Conservation (phyloP, 306 rosid species). For the Delonix regia region DNA sequence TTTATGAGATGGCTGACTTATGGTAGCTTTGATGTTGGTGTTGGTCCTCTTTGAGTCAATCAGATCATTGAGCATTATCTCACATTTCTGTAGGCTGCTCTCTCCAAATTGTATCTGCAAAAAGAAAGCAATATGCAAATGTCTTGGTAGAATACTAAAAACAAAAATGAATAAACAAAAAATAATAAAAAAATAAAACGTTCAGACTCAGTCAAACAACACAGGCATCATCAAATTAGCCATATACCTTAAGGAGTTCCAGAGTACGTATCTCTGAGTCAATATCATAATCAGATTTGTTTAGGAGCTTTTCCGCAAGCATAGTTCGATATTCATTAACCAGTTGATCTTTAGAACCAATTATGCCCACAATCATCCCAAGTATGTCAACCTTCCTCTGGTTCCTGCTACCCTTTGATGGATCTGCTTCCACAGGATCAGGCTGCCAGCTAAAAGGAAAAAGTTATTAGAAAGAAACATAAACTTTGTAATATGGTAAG, state of each 20-base stretch:
- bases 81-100: slow-evolving; percentile 97
- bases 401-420: slow-evolving; percentile 84
- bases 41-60: slow-evolving; percentile 85
- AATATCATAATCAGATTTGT: slow-evolving; percentile 94
- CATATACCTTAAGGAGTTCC: slow-evolving; percentile 88
- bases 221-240: slow-evolving; percentile 15
- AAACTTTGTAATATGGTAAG: slow-evolving; percentile 17
- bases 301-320: slow-evolving; percentile 98
- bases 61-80: slow-evolving; percentile 94
- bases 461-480: slow-evolving; percentile 31
- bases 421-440: slow-evolving; percentile 98
- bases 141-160: slow-evolving; percentile 30
- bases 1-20: slow-evolving; percentile 55
- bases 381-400: slow-evolving; percentile 94
- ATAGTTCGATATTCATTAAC: slow-evolving; percentile 95
- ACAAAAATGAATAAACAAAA: slow-evolving; percentile 1
- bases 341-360: slow-evolving; percentile 94
- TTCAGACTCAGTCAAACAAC: slow-evolving; percentile 30
- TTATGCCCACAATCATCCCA: slow-evolving; percentile 95
- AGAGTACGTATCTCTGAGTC: slow-evolving; percentile 93
- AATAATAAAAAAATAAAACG: slow-evolving; percentile 20
- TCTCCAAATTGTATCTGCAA: slow-evolving; percentile 94
- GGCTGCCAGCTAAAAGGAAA: slow-evolving; percentile 89
- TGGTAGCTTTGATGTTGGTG: slow-evolving; percentile 86
- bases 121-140: slow-evolving; percentile 37